Conservation (phyloP, 2,329 filamentous ascomycete species). For the Furcasterigmium sp. region DNA sequence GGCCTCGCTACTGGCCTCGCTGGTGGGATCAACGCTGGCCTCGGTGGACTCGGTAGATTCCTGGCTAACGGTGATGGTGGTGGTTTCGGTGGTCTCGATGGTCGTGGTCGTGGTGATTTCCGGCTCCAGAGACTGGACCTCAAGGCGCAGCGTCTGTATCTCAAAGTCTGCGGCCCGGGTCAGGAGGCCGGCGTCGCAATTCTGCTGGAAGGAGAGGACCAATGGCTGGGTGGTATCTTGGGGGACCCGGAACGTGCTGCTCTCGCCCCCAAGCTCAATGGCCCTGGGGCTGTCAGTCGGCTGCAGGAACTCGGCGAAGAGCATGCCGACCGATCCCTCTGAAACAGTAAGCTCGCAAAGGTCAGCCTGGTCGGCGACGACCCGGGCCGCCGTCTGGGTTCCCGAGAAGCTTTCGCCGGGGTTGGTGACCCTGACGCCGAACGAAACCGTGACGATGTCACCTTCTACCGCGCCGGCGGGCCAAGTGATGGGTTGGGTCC, state of each 20-base stretch:
- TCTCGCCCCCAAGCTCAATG: no score
- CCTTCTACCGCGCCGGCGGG: no score
- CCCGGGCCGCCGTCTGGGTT: neutral
- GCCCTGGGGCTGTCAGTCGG: neutral
- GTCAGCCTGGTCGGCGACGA: neutral
- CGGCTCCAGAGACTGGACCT: neutral
- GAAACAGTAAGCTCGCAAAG: neutral
- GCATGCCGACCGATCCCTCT: neutral
- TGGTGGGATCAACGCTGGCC: no score
- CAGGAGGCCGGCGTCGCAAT: neutral
- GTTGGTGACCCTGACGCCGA: neutral
- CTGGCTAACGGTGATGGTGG: neutral
- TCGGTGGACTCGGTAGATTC: neutral
- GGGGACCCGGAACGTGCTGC: no score
- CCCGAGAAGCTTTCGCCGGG: neutral
- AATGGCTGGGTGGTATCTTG: no score
- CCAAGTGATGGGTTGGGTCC: neutral
- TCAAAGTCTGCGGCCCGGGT: neutral
- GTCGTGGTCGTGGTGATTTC: constrained; percentile 5
- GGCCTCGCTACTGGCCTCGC: no score
- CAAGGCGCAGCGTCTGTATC: neutral
- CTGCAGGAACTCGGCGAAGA: neutral
- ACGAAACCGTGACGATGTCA: neutral
- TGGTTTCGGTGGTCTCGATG: neutral
- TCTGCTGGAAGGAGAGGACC: neutral